Conservation (phyloP, 1,284 basidiomycete genomes). For the Takashimella koratensis region DNA sequence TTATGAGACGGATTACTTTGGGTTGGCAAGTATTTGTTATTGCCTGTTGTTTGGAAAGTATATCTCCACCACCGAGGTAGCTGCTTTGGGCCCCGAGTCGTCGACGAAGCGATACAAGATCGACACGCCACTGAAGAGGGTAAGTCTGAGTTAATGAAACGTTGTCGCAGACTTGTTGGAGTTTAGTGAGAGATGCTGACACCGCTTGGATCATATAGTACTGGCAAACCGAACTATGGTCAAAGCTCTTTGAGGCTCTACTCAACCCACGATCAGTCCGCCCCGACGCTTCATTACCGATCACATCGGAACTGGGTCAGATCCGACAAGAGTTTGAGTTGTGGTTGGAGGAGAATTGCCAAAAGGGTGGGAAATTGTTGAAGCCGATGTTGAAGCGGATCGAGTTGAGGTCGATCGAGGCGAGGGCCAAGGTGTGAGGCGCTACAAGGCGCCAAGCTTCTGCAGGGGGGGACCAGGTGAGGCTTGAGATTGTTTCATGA, state of each 20-base stretch:
- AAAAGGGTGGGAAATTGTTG: constrained; percentile 79
- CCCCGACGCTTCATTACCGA: constrained; percentile 59
- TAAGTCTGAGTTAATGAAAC: constrained; percentile 13
- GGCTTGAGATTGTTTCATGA: no score
- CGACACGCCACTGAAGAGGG: constrained; percentile 72
- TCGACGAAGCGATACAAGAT: constrained; percentile 57
- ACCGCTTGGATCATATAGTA: constrained; percentile 55
- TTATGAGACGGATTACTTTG: constrained; percentile 93
- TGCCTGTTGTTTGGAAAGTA: constrained; percentile 96
- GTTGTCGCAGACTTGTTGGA: no score
- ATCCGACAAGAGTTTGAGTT: constrained; percentile 76
- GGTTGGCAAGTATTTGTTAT: constrained; percentile 86
- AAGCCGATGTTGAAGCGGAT: constrained; percentile 64
- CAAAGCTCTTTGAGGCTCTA: constrained; percentile 73
- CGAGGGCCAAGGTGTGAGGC: constrained; percentile 2
- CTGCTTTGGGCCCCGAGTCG: constrained; percentile 9
- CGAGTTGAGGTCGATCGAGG: constrained; percentile 35
- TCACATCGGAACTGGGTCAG: constrained; percentile 62
- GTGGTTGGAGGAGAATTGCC: constrained; percentile 73
- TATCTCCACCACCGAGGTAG: constrained; percentile 60
- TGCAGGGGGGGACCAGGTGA: no score
- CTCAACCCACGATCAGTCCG: constrained; percentile 67
- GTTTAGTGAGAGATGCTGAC: constrained; percentile 2
- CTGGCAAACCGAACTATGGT: constrained; percentile 91
- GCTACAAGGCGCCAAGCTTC: no score